phyloP scores from a whole-genome alignment of 148 eudicot genomes.

The Arctostaphylos glauca region DNA sequence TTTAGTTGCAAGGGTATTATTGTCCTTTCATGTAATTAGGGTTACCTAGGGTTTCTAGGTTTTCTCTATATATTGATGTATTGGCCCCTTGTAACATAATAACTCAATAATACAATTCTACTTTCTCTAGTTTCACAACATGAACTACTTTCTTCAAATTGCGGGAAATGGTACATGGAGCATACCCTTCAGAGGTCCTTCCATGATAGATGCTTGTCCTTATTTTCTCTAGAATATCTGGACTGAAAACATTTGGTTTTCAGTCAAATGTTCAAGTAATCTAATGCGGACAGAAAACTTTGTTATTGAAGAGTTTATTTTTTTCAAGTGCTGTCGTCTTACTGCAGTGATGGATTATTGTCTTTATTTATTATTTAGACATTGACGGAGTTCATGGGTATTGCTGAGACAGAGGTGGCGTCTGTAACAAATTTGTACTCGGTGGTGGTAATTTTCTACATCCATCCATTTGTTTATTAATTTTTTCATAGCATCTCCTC shows the following conservation, averaged over 20 bases:
- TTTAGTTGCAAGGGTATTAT: too few relatives aligned
- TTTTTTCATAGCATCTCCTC: neutral
- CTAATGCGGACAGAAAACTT: neutral
- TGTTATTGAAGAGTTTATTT: neutral
- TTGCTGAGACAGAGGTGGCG: conserved; percentile 75
- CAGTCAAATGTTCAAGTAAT: neutral
- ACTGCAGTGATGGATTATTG: neutral
- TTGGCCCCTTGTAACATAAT: too few relatives aligned
- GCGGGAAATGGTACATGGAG: neutral
- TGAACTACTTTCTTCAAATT: neutral
- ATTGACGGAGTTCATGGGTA: conserved; percentile 57
- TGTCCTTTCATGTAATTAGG: too few relatives aligned
- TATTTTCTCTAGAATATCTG: neutral
- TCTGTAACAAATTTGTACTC: conserved; percentile 68
- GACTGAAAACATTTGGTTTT: neutral
- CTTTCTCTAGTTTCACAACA: too few relatives aligned
- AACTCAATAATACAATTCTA: too few relatives aligned
- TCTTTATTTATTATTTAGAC: conserved; percentile 41
- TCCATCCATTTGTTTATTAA: conserved; percentile 9
- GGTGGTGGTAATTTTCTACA: conserved; percentile 53
- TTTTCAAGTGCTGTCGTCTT: neutral
- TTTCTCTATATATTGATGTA: too few relatives aligned
- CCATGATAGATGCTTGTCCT: neutral
- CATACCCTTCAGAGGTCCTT: neutral
- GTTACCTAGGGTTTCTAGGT: too few relatives aligned